Percentiles rank a stretch among this genome's conserved stretches.
These are phyloP conservation scores for Haplosporangium sp. DNA, from an alignment of 371 early-diverging fungal genomes.

Conservation along the genomic window DNA sequence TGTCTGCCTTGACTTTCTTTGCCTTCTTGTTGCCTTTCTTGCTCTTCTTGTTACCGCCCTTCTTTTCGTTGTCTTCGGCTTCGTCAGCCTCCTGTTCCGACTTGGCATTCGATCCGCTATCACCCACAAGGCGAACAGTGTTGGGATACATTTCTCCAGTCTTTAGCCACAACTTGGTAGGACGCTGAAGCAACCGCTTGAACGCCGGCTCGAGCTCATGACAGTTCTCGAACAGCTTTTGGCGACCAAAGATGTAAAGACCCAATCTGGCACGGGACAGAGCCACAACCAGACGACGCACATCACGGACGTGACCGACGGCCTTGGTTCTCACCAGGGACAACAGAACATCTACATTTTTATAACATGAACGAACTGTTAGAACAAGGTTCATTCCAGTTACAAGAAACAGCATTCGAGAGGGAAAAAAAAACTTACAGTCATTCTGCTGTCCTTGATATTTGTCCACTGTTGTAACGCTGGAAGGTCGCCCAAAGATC, in stretches of 20 bases:
- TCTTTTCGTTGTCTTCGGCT: conserved; percentile 14
- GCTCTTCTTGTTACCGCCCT: conserved; percentile 1
- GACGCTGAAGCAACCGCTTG: conserved; percentile 60
- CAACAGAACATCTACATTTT: conserved; percentile 78
- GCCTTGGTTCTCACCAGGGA: conserved; percentile 92
- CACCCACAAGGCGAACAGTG: conserved; percentile 26
- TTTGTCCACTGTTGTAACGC: conserved; percentile 91
- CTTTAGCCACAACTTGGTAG: conserved; percentile 66
- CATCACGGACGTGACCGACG: conserved; percentile 93
- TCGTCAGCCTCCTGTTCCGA: conserved; percentile 12
- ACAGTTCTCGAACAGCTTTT: conserved; percentile 78
- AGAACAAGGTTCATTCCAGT: neutral
- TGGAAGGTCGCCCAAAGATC: conserved; percentile 77
- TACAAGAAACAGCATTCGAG: neutral
- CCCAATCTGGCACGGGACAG: conserved; percentile 94
- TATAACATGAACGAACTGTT: neutral
- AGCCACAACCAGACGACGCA: conserved; percentile 89
- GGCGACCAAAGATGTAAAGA: conserved; percentile 89
- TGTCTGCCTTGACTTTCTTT: conserved; percentile 13
- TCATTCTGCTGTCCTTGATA: conserved; percentile 96
- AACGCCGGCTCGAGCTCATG: conserved; percentile 81
- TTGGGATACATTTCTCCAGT: conserved; percentile 69
- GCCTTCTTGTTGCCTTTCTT: conserved; percentile 19
- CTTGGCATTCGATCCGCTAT: neutral
- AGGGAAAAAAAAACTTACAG: conserved; percentile 63